Percentiles rank a stretch among this genome's conserved stretches.
phyloP scores from a whole-genome alignment of 2,329 filamentous ascomycete species.

The Pseudocercospora ulei region DNA sequence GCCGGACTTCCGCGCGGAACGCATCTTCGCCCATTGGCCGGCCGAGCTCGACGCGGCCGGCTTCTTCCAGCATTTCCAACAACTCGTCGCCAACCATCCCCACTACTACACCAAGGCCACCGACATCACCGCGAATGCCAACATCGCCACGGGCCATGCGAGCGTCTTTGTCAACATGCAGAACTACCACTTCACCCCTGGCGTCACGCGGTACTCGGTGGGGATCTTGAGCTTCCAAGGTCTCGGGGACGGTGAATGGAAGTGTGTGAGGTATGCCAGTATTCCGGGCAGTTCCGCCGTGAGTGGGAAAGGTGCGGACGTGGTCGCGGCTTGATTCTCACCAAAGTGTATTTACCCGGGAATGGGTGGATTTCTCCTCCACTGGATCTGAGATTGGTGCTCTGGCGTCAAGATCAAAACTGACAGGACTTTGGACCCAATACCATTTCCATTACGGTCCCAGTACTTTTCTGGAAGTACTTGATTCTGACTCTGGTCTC shows the following conservation, averaged over 20 bases:
- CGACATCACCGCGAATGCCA: conserved; percentile 10
- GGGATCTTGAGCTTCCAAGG: conserved; percentile 9
- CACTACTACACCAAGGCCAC: background rate
- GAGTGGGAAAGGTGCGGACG: background rate
- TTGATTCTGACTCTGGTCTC: conserved; percentile 11
- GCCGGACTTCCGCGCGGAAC: conserved; percentile 4
- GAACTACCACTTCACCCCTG: conserved; percentile 11
- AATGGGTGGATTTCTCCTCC: too few relatives aligned
- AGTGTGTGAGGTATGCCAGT: conserved; percentile 10
- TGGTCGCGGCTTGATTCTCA: too few relatives aligned
- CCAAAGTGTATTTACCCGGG: too few relatives aligned
- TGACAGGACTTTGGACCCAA: too few relatives aligned
- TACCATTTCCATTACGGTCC: too few relatives aligned
- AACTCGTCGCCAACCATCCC: background rate
- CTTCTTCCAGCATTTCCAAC: conserved; percentile 3
- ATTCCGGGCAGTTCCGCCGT: background rate
- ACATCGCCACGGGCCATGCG: conserved; percentile 8
- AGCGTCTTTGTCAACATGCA: conserved; percentile 7
- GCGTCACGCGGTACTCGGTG: conserved; percentile 9
- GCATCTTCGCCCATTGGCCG: conserved; percentile 7
- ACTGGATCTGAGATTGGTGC: too few relatives aligned
- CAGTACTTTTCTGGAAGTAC: too few relatives aligned
- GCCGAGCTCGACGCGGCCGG: conserved; percentile 7
- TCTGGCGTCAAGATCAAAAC: too few relatives aligned
- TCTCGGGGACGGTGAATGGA: conserved; percentile 8